Percentiles rank a stretch among this genome's conserved stretches.
phyloP scores from a whole-genome alignment of 129 eudicot genomes.

The Flaveria sonorensis region DNA sequence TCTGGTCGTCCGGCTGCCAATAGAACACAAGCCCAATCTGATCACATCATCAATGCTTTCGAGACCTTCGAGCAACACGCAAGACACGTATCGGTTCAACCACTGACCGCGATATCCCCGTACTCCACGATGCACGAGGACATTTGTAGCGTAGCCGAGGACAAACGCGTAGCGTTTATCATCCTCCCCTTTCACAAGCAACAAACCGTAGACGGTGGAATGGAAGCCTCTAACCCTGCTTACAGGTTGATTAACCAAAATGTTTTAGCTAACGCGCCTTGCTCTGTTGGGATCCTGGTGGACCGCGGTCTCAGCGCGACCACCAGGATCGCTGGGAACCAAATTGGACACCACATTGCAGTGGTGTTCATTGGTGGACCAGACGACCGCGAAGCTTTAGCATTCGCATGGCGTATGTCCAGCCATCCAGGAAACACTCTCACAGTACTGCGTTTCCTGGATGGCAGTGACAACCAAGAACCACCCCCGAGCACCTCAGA shows the following conservation, averaged over 20 bases:
- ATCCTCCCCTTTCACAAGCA: constrained; percentile 88
- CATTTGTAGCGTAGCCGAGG: constrained; percentile 73
- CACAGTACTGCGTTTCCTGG: constrained; percentile 59
- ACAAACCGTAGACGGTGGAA: constrained; percentile 89
- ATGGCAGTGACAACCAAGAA: constrained; percentile 28
- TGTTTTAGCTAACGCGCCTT: constrained; percentile 70
- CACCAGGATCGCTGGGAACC: constrained; percentile 51
- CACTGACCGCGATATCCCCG: constrained; percentile 82
- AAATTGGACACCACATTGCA: constrained; percentile 57
- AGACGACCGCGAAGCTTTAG: constrained; percentile 81
- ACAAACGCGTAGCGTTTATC: constrained; percentile 69
- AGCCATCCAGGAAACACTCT: constrained; percentile 58
- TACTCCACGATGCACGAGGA: constrained; percentile 92
- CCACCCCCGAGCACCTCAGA: constrained; percentile 2
- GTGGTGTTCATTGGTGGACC: constrained; percentile 89
- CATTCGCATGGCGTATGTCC: constrained; percentile 72
- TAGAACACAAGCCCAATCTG: constrained; percentile 81
- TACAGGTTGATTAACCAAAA: constrained; percentile 66
- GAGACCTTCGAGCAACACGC: constrained; percentile 69
- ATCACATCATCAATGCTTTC: constrained; percentile 82
- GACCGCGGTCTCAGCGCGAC: constrained; percentile 81
- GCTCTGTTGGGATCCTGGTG: constrained; percentile 82
- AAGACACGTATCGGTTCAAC: constrained; percentile 55
- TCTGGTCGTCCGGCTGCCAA: constrained; percentile 67
- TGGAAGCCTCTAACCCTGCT: constrained; percentile 74